Evolutionary conservation across 148 eudicot genomes (phyloP).

Genomic region (Simmondsia chinensis): DNA sequence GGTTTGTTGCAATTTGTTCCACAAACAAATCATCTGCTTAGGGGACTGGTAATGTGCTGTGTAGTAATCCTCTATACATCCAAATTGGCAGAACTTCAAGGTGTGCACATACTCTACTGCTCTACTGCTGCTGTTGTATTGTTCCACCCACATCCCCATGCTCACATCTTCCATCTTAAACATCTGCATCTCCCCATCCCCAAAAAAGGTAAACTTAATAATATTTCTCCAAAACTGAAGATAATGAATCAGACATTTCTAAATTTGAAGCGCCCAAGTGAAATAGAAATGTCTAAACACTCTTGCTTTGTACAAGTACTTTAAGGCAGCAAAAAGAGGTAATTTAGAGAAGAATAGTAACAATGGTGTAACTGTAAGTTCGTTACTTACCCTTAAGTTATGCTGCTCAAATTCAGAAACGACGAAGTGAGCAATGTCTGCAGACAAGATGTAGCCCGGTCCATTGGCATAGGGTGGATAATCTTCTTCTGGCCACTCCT

Average conservation of each 20-base stretch:
- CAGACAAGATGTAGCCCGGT: slow-evolving; percentile 85
- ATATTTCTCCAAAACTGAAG: no score
- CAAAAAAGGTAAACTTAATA: no score
- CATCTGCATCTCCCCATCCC: no score
- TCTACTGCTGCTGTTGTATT: slow-evolving; percentile 48
- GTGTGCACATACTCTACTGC: slow-evolving; percentile 71
- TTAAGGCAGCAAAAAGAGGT: neutral
- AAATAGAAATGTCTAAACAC: neutral
- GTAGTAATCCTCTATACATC: slow-evolving; percentile 73
- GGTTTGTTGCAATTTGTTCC: slow-evolving; percentile 65
- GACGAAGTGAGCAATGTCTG: slow-evolving; percentile 65
- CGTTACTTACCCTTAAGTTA: slow-evolving; percentile 48
- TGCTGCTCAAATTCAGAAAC: slow-evolving; percentile 67
- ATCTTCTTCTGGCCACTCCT: slow-evolving; percentile 97
- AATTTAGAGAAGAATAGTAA: neutral
- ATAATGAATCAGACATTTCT: no score
- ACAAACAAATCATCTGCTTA: slow-evolving; percentile 84
- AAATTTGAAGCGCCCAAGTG: neutral
- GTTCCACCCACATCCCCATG: slow-evolving; percentile 97
- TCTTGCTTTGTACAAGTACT: neutral
- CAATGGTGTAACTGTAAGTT: neutral
- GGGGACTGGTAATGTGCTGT: slow-evolving; percentile 94
- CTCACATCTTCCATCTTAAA: slow-evolving; percentile 99
- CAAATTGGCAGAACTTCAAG: slow-evolving; percentile 70
- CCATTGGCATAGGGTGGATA: slow-evolving; percentile 97